Conservation (phyloP, 2,329 filamentous ascomycete species). For the Botrytis sinoallii region DNA sequence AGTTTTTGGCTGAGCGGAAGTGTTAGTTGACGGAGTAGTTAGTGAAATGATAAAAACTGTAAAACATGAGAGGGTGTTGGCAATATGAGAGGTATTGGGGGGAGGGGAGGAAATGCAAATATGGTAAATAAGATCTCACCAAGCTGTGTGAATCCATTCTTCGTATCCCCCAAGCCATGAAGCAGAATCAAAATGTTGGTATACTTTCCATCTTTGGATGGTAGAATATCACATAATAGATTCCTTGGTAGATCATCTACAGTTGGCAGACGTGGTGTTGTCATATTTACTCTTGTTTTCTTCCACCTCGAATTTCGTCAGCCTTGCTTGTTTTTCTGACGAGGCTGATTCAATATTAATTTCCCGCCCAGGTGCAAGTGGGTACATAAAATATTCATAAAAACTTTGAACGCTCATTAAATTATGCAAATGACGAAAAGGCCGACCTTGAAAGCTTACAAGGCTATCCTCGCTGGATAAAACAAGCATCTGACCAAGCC, state of each 20-base stretch:
- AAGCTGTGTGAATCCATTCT: conserved; percentile 55
- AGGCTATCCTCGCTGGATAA: background rate
- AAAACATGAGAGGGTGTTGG: background rate
- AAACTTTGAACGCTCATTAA: background rate
- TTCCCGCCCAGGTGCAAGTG: no score
- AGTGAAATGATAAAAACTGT: background rate
- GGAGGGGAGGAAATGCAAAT: background rate
- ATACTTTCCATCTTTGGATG: conserved; percentile 39
- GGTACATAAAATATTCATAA: background rate
- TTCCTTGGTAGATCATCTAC: conserved; percentile 47
- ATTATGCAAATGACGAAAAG: background rate
- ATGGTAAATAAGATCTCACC: conserved; percentile 32
- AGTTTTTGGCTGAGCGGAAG: conserved; percentile 41
- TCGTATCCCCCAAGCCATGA: conserved; percentile 65
- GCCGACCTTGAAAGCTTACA: background rate
- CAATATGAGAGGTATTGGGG: background rate
- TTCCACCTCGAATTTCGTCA: background rate
- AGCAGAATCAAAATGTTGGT: conserved; percentile 64
- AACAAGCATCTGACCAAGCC: conserved; percentile 11
- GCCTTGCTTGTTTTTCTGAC: background rate
- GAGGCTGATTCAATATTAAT: background rate
- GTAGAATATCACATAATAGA: conserved; percentile 39
- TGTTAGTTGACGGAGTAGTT: background rate
- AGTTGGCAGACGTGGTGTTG: conserved; percentile 36
- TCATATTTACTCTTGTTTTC: conserved; percentile 2